Evolutionary conservation across 179 eudicot genomes (phyloP).

Genomic region (Actinidia chinensis): DNA sequence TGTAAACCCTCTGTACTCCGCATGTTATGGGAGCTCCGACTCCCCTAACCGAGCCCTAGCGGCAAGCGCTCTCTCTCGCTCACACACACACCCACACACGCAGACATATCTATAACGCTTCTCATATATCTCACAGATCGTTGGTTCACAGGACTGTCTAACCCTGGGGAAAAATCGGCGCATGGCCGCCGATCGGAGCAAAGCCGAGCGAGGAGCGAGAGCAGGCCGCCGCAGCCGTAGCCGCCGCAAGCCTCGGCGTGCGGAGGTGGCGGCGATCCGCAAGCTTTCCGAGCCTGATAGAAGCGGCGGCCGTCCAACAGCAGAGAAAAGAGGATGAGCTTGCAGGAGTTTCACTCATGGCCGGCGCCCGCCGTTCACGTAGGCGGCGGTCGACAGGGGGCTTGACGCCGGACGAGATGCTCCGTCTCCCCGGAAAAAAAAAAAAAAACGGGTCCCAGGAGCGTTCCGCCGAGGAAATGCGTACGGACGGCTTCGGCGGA

Average conservation of each 20-base stretch:
- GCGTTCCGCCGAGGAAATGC: slow-evolving; percentile 53
- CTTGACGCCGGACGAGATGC: slow-evolving; percentile 63
- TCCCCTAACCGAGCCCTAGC: slow-evolving; percentile 36
- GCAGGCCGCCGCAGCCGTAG: slow-evolving; percentile 39
- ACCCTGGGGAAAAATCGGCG: slow-evolving; percentile 81
- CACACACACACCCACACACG: background rate
- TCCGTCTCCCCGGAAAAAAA: slow-evolving; percentile 70
- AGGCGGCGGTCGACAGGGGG: slow-evolving; percentile 38
- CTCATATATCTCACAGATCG: slow-evolving; percentile 13
- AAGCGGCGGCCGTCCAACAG: slow-evolving; percentile 29
- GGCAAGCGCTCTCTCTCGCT: background rate
- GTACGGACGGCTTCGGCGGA: slow-evolving; percentile 55
- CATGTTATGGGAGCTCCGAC: slow-evolving; percentile 33
- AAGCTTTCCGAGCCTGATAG: slow-evolving; percentile 24
- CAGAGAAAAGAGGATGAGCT: slow-evolving; percentile 53
- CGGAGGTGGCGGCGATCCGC: slow-evolving; percentile 21
- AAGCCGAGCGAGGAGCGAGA: slow-evolving; percentile 73
- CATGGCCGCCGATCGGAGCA: slow-evolving; percentile 97
- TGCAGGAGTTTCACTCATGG: slow-evolving; percentile 50
- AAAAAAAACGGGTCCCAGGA: slow-evolving; percentile 74
- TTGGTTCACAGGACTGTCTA: slow-evolving; percentile 46
- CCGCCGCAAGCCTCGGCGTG: slow-evolving; percentile 25
- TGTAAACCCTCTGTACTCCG: slow-evolving; percentile 3
- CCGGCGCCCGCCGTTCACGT: slow-evolving; percentile 13
- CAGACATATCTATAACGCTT: background rate